Evolutionary conservation across 2,329 filamentous ascomycete genomes (phyloP).

Genomic region (Cladorrhinum sp.): DNA sequence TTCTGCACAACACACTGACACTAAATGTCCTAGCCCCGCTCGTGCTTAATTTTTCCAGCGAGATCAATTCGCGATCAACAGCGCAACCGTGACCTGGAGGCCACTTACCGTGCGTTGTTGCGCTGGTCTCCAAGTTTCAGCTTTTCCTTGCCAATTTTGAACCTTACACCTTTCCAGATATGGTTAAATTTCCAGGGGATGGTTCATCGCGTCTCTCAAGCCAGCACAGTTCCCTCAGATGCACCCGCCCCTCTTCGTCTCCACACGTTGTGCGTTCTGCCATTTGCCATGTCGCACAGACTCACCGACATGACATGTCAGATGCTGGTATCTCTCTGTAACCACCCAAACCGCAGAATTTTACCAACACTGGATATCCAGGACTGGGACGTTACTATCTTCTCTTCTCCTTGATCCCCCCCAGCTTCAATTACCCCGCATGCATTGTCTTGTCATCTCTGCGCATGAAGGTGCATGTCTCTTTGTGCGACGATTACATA

Average conservation of each 20-base stretch:
- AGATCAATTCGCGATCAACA: too few relatives aligned
- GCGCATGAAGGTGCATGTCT: too few relatives aligned
- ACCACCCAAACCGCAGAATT: not conserved
- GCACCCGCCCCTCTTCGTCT: not conserved
- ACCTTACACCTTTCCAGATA: not conserved
- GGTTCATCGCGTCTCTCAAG: not conserved
- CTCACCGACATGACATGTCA: not conserved
- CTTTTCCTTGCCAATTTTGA: not conserved
- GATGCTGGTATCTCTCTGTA: not conserved
- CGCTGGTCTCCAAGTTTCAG: not conserved
- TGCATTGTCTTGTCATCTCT: not conserved
- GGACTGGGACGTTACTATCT: not conserved
- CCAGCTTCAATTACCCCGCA: not conserved
- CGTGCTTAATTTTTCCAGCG: too few relatives aligned
- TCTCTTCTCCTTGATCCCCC: not conserved
- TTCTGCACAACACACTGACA: conserved; percentile 7
- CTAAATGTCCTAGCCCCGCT: too few relatives aligned
- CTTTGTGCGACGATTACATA: not conserved
- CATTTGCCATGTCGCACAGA: not conserved
- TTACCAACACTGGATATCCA: too few relatives aligned
- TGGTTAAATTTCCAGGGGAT: not conserved
- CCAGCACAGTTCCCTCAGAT: too few relatives aligned
- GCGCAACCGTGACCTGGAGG: too few relatives aligned
- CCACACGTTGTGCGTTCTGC: not conserved
- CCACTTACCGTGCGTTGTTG: too few relatives aligned